Conservation (phyloP, 1,139 yeast genomes). For the Yamadazyma kanchanaburiensis region DNA sequence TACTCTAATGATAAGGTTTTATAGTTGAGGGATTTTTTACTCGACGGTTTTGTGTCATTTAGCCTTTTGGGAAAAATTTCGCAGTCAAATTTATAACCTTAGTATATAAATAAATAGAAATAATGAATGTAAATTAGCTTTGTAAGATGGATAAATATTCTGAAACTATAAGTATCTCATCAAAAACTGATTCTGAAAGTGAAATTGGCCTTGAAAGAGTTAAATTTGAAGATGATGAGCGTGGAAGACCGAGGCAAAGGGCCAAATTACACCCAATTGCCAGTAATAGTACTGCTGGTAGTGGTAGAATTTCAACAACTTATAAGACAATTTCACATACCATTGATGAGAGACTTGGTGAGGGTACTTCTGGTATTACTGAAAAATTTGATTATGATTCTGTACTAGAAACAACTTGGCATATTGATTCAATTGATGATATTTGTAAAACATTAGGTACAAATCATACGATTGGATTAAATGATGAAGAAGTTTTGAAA, state of each 20-base stretch:
- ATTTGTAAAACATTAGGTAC: slow-evolving; percentile 22
- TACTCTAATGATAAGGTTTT: too few relatives aligned
- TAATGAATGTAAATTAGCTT: too few relatives aligned
- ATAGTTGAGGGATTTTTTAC: too few relatives aligned
- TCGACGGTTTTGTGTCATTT: too few relatives aligned
- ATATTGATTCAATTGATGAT: slow-evolving; percentile 18
- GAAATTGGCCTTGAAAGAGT: too few relatives aligned
- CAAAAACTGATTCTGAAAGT: too few relatives aligned
- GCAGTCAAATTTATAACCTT: too few relatives aligned
- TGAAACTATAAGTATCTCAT: too few relatives aligned
- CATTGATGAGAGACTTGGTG: slow-evolving; percentile 27
- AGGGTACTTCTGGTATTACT: slow-evolving; percentile 11
- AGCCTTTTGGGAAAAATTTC: too few relatives aligned
- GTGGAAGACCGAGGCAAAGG: slow-evolving; percentile 2
- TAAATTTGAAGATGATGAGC: slow-evolving; percentile 1
- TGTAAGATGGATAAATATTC: too few relatives aligned
- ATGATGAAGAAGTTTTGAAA: slow-evolving; percentile 10
- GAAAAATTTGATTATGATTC: slow-evolving; percentile 6
- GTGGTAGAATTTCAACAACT: slow-evolving; percentile 24
- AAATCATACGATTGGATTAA: slow-evolving; percentile 17
- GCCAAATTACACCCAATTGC: slow-evolving; percentile 3
- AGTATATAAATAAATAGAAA: too few relatives aligned
- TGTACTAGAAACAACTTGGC: slow-evolving; percentile 23
- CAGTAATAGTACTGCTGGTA: slow-evolving; percentile 7
- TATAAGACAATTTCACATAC: slow-evolving; percentile 37